Evolutionary conservation across 352 stramenopile species (phyloP).

Genomic region (Pythium insidiosum): DNA sequence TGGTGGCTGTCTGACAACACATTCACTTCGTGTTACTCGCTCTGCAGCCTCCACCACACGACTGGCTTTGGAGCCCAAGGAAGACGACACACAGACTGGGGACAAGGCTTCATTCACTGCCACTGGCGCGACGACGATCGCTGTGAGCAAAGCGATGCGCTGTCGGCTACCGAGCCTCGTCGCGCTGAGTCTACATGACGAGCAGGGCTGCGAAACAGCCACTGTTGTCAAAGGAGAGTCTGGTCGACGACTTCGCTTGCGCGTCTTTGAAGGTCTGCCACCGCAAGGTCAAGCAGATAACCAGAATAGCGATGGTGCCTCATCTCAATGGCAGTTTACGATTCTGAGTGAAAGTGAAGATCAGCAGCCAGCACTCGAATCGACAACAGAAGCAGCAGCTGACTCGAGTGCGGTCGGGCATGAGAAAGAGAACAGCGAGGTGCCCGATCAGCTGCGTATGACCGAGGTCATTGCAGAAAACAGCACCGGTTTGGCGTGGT

Average conservation of each 20-base stretch:
- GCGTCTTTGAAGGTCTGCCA: conserved; percentile 27
- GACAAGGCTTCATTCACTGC: no score
- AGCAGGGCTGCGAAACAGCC: not conserved
- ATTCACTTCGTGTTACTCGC: no score
- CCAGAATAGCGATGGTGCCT: not conserved
- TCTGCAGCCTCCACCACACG: no score
- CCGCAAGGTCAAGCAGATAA: not conserved
- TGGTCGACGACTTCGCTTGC: conserved; percentile 20
- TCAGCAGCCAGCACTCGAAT: not conserved
- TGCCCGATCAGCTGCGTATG: not conserved
- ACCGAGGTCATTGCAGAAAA: conserved; percentile 15
- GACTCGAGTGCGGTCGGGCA: not conserved
- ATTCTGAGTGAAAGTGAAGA: no score
- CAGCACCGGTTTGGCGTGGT: conserved; percentile 14
- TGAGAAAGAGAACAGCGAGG: not conserved
- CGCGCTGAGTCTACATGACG: conserved; percentile 2
- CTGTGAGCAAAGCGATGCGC: no score
- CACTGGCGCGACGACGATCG: no score
- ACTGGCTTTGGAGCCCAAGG: no score
- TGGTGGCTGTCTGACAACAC: no score
- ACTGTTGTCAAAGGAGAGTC: conserved; percentile 25
- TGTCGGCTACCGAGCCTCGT: conserved; percentile 3
- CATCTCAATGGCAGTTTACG: conserved; percentile 21
- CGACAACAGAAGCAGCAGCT: not conserved
- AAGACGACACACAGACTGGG: no score